Evolutionary conservation across 208 protist genomes (phyloP).

Genomic region (Polymyxa betae): DNA sequence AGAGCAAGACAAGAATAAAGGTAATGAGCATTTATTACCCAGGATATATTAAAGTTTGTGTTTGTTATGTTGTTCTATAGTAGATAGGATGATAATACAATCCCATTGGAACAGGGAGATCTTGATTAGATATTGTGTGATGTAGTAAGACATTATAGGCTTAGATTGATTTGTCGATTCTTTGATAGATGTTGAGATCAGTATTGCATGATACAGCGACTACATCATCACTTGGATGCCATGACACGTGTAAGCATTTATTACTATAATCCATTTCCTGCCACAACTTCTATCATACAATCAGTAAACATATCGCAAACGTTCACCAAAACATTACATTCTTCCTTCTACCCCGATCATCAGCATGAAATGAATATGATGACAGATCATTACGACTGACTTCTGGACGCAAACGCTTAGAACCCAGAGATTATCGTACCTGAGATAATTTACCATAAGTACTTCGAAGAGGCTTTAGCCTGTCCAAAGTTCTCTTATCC

Average conservation of each 20-base stretch:
- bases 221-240: constrained; percentile 34
- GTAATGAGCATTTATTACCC: no score
- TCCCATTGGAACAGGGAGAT: no score
- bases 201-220: neutral
- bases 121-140: no score
- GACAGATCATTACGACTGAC: neutral
- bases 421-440: neutral
- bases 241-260: constrained; percentile 41
- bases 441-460: no score
- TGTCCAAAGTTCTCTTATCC: neutral
- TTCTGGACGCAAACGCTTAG: neutral
- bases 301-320: neutral
- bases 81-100: no score
- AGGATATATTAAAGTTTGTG: no score
- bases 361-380: neutral
- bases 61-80: no score
- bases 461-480: neutral
- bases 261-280: neutral
- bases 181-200: constrained; percentile 3
- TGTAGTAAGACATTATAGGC: no score
- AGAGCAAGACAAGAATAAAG: no score
- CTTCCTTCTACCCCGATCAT: neutral
- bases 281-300: neutral
- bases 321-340: no score
- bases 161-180: no score